Percentiles rank a stretch among this genome's conserved stretches.
phyloP scores from a whole-genome alignment of 257 asterid genomes.

The Plantago major region DNA sequence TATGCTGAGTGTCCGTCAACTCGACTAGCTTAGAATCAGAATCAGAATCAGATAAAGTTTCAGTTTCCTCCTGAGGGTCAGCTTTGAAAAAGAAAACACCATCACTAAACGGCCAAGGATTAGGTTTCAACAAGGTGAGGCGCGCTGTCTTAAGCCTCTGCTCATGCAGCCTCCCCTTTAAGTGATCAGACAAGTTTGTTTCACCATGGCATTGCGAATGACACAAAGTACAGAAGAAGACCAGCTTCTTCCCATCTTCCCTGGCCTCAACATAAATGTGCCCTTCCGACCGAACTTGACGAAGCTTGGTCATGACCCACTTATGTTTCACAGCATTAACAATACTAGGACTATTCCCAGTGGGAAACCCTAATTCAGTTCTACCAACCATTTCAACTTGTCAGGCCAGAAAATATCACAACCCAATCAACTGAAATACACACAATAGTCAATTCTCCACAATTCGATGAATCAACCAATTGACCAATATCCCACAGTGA shows the following conservation, averaged over 20 bases:
- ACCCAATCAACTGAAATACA: neutral
- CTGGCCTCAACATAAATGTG: constrained; percentile 84
- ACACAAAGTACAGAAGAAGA: constrained; percentile 82
- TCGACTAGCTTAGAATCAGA: constrained; percentile 22
- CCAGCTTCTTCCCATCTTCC: constrained; percentile 77
- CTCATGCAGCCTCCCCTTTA: constrained; percentile 69
- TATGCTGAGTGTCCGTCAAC: constrained; percentile 25
- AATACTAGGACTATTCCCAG: constrained; percentile 23
- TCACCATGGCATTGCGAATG: constrained; percentile 80
- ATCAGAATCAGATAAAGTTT: constrained; percentile 19
- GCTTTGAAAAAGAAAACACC: constrained; percentile 74
- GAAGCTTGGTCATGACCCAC: constrained; percentile 55
- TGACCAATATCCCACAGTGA: constrained; percentile 4
- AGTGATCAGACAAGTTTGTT: constrained; percentile 53
- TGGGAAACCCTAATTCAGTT: constrained; percentile 50
- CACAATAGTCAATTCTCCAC: neutral
- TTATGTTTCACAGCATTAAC: constrained; percentile 60
- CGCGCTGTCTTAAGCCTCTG: constrained; percentile 66
- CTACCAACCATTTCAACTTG: constrained; percentile 37
- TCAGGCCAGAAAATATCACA: neutral
- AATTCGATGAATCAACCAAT: constrained; percentile 1
- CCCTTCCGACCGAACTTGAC: constrained; percentile 69
- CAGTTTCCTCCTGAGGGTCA: constrained; percentile 35
- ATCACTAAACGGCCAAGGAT: constrained; percentile 91
- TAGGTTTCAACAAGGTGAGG: constrained; percentile 63